phyloP scores from a whole-genome alignment of 768 basidiomycete species.

The Hygrophorus russula region DNA sequence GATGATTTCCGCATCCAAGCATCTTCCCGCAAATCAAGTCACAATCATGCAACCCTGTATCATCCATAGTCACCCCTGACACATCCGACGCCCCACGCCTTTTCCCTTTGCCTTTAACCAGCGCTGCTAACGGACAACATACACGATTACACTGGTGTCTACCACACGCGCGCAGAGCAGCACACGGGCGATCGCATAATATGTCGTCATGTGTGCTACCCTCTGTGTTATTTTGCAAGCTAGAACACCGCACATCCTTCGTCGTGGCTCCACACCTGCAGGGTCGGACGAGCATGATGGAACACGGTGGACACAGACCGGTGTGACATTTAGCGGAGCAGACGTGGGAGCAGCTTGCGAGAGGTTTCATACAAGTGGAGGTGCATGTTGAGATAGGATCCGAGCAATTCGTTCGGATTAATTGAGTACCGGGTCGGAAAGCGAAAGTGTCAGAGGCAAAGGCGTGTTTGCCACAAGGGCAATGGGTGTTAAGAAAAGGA shows the following conservation, averaged over 20 bases:
- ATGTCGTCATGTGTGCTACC: constrained; percentile 35
- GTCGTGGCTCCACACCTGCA: constrained; percentile 81
- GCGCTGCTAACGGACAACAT: constrained; percentile 81
- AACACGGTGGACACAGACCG: constrained; percentile 75
- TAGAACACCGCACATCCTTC: constrained; percentile 42
- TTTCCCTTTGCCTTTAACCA: constrained; percentile 57
- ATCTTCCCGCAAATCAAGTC: constrained; percentile 69
- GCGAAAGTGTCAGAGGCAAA: constrained; percentile 27
- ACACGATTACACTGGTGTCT: constrained; percentile 74
- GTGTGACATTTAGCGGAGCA: constrained; percentile 66
- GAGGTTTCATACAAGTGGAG: constrained; percentile 53
- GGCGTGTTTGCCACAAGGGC: constrained; percentile 70
- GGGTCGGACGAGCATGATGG: constrained; percentile 53
- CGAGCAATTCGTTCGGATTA: constrained; percentile 43
- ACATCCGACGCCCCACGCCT: constrained; percentile 26
- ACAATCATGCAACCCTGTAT: constrained; percentile 71
- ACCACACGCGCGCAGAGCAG: constrained; percentile 71
- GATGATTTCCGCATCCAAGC: constrained; percentile 68
- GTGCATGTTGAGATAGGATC: constrained; percentile 76
- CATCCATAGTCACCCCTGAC: constrained; percentile 23
- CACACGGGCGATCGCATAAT: constrained; percentile 72
- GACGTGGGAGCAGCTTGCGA: constrained; percentile 58
- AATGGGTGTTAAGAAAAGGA: constrained; percentile 54
- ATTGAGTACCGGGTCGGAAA: constrained; percentile 22
- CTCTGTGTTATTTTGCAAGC: constrained; percentile 24